Conservation (phyloP, 1,284 basidiomycete genomes). For the Malassezia slooffiae region DNA sequence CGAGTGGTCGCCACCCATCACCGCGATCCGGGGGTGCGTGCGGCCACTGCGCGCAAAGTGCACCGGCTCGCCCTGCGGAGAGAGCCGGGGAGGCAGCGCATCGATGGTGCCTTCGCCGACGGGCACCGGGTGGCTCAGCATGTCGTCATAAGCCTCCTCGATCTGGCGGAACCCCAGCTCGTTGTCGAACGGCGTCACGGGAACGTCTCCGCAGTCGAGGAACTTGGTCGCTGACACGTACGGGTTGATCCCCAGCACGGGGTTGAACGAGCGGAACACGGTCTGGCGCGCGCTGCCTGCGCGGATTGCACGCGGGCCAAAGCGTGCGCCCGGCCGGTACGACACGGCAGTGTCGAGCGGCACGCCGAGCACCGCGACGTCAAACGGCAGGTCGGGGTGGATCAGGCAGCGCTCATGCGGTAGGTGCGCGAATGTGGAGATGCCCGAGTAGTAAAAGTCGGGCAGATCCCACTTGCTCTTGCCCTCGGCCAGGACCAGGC, state of each 20-base stretch:
- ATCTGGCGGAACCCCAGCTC: conserved; percentile 27
- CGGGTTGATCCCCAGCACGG: conserved; percentile 13
- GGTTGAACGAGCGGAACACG: conserved; percentile 16
- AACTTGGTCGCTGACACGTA: conserved; percentile 21
- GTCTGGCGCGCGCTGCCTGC: conserved; percentile 21
- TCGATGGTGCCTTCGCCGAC: conserved; percentile 16
- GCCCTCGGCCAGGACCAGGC: too few species aligned
- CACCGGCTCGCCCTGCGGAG: background rate
- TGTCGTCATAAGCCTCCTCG: conserved; percentile 15
- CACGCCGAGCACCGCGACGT: conserved; percentile 28
- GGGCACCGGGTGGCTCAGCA: conserved; percentile 5
- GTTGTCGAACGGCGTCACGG: conserved; percentile 21
- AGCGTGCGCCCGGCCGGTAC: conserved; percentile 23
- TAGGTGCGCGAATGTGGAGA: conserved; percentile 27
- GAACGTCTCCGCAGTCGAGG: conserved; percentile 27
- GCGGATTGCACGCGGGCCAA: conserved; percentile 24
- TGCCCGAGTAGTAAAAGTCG: conserved; percentile 15
- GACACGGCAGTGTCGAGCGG: conserved; percentile 26
- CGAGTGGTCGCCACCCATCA: conserved; percentile 50
- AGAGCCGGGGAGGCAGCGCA: conserved; percentile 10
- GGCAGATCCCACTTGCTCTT: conserved; percentile 5
- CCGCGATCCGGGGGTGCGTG: conserved; percentile 47
- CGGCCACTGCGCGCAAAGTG: conserved; percentile 19
- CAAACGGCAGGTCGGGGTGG: conserved; percentile 16
- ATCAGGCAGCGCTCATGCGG: conserved; percentile 14